Conservation (phyloP, 2,329 filamentous ascomycete genomes). For the Pseudogymnoascus verrucosus region DNA sequence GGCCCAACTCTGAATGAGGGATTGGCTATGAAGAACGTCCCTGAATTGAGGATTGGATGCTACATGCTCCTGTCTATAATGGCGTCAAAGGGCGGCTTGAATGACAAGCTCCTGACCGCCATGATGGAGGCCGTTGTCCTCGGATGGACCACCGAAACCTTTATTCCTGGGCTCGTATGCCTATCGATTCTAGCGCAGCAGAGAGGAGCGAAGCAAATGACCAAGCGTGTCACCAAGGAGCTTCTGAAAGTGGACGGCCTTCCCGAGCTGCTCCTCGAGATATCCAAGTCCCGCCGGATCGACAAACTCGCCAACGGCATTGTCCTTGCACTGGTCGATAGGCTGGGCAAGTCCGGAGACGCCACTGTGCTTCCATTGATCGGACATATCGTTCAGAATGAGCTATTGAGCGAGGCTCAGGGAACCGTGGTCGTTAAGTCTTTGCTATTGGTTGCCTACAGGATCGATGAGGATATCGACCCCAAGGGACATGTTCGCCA, state of each 20-base stretch:
- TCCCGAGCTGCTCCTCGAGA: slow-evolving; percentile 48
- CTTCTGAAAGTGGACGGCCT: slow-evolving; percentile 57
- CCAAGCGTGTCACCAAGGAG: slow-evolving; percentile 60
- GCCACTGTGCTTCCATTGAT: slow-evolving; percentile 49
- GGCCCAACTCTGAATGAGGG: slow-evolving; percentile 68
- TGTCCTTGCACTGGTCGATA: slow-evolving; percentile 56
- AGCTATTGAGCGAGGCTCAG: slow-evolving; percentile 55
- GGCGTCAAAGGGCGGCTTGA: slow-evolving; percentile 71
- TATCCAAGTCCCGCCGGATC: slow-evolving; percentile 57
- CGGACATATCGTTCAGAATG: slow-evolving; percentile 51
- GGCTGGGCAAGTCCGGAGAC: slow-evolving; percentile 52
- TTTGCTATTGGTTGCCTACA: slow-evolving; percentile 52
- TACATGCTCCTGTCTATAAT: slow-evolving; percentile 89
- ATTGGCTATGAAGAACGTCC: slow-evolving; percentile 64
- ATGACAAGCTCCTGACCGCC: slow-evolving; percentile 71
- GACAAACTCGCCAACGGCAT: slow-evolving; percentile 66
- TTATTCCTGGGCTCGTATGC: slow-evolving; percentile 67
- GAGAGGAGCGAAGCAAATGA: slow-evolving; percentile 61
- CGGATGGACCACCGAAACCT: slow-evolving; percentile 68
- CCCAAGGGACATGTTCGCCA: slow-evolving; percentile 49
- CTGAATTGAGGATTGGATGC: slow-evolving; percentile 75
- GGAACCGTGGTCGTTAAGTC: slow-evolving; percentile 57
- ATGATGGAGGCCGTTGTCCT: slow-evolving; percentile 83
- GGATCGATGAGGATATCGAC: slow-evolving; percentile 47
- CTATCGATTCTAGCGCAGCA: slow-evolving; percentile 76